Evolutionary conservation across 768 basidiomycete genomes (phyloP), one percentile per base, ranked within the genome.

Genomic region (Psilocybe azurescens): DNA sequence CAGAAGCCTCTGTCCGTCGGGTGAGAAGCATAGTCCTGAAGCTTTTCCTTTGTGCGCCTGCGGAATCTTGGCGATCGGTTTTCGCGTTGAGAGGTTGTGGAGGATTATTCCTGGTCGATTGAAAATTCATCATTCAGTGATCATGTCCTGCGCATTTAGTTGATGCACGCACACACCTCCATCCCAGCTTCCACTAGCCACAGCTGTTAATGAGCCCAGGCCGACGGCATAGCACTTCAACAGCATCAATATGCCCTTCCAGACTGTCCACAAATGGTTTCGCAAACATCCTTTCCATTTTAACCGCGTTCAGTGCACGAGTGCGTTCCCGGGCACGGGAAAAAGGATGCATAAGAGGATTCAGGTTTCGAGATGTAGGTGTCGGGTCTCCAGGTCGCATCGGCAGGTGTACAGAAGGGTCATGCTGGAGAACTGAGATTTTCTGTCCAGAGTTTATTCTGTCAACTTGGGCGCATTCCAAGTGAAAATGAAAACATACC

Each of bases 261-360:
- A 99, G 73, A 56, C 87, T 84, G 39, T 86, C 93, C 14, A 99
- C 81, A 69, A 99, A 99, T 0, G 97, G 97, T 69, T 97, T 98
- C n/a, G 97, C 89, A 72, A 99, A 98, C 78, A 99, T 94, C 61
- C 93, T 82, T 55, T 98, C 97, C 84, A 99, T 93, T 79, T 99
- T 99, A 13, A 91, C 91, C 2, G 97, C 97, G 65, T 95, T 97
- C 50, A 98, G 73, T 2, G 97, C 97, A 61, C 97, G 88, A 18
- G 88, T 95, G 38, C 97, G 93, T 78, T 99, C 97, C 55, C 97
- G 81, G 4, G 95, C 91, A 20, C 91, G 89, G 0, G 95, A 84
- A 74, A 99, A 98, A 2, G 97, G 97, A 70, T 99, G 97, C 76
- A 94, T 88, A n/a, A 94, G 79, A 0, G 97, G 95, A 72, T 98